A percentile compares a stretch with the other conserved stretches of the same genome.
These are phyloP conservation scores for Lentinus polychrous DNA, from an alignment of 1,284 basidiomycete species.

Conservation along the genomic window DNA sequence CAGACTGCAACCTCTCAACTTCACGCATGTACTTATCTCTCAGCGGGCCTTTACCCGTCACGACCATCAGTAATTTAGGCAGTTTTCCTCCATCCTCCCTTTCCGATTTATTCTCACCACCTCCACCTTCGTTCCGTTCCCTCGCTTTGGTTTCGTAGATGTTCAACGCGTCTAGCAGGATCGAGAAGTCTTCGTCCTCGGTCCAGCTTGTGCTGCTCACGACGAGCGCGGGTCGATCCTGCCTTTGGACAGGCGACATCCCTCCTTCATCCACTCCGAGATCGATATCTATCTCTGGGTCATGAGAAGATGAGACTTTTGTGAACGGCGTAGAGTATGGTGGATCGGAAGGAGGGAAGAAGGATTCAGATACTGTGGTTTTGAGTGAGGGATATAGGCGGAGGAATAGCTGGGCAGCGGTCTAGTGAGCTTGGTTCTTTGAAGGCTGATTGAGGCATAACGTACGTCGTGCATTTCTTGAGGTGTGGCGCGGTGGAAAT, in stretches of 20 bases:
- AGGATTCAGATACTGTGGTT: slow-evolving; percentile 25
- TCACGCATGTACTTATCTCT: slow-evolving; percentile 67
- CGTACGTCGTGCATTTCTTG: slow-evolving; percentile 71
- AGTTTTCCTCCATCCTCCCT: slow-evolving; percentile 30
- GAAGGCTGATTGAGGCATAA: slow-evolving; percentile 15
- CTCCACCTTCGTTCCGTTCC: slow-evolving; percentile 14
- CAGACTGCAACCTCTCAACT: slow-evolving; percentile 44
- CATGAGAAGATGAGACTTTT: slow-evolving; percentile 16
- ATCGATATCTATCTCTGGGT: slow-evolving; percentile 24
- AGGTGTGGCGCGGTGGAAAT: slow-evolving; percentile 67
- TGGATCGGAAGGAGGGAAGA: slow-evolving; percentile 33
- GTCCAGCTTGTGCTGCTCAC: slow-evolving; percentile 98
- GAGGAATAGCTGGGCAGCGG: slow-evolving; percentile 42
- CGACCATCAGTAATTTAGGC: slow-evolving; percentile 75
- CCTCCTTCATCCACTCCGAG: slow-evolving; percentile 10
- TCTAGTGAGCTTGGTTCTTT: slow-evolving; percentile 17
- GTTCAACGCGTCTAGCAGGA: slow-evolving; percentile 70
- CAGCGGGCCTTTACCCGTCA: slow-evolving; percentile 91
- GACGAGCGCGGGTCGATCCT: slow-evolving; percentile 78
- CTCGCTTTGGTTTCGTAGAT: slow-evolving; percentile 62
- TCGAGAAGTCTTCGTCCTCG: slow-evolving; percentile 90
- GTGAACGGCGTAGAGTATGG: slow-evolving; percentile 68
- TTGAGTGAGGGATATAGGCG: slow-evolving; percentile 37
- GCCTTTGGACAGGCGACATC: slow-evolving; percentile 34
- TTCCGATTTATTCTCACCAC: slow-evolving; percentile 6